Evolutionary conservation across 2,329 filamentous ascomycete genomes (phyloP).

Genomic region (Fusarium sp.): DNA sequence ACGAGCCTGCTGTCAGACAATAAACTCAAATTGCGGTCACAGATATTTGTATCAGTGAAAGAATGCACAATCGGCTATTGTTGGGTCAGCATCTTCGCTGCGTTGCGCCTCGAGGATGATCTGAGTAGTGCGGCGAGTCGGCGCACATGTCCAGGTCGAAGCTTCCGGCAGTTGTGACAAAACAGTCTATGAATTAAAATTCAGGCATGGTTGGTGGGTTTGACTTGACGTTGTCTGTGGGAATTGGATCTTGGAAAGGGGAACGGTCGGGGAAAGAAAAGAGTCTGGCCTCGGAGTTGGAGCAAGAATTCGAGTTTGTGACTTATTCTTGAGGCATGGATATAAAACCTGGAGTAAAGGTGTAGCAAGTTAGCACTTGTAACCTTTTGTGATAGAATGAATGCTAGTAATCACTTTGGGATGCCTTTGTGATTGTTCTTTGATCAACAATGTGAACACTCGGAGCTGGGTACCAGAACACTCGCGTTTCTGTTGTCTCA

Average conservation of each 20-base stretch:
- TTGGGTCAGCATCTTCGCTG: background rate
- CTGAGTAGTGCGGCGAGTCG: background rate
- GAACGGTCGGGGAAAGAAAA: accelerated
- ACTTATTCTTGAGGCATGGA: accelerated
- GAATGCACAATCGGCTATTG: no score
- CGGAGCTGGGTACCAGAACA: background rate
- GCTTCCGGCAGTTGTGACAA: accelerated
- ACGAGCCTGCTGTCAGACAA: conserved; percentile 16
- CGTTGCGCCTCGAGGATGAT: background rate
- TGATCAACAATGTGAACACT: background rate
- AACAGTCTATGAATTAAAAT: accelerated
- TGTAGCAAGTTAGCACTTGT: no score
- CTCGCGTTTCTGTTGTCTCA: accelerated
- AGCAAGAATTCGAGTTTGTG: background rate
- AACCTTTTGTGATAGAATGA: accelerated
- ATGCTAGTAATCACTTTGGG: background rate
- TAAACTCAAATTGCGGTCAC: conserved; percentile 9
- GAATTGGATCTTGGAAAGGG: background rate
- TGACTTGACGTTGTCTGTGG: background rate
- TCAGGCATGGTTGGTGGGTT: accelerated
- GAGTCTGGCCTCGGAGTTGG: background rate
- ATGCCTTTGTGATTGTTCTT: background rate
- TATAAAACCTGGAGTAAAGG: no score
- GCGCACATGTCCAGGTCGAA: accelerated
- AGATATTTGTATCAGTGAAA: background rate